Evolutionary conservation across 2,329 filamentous ascomycete genomes (phyloP).

Genomic region (Apiospora aurea): DNA sequence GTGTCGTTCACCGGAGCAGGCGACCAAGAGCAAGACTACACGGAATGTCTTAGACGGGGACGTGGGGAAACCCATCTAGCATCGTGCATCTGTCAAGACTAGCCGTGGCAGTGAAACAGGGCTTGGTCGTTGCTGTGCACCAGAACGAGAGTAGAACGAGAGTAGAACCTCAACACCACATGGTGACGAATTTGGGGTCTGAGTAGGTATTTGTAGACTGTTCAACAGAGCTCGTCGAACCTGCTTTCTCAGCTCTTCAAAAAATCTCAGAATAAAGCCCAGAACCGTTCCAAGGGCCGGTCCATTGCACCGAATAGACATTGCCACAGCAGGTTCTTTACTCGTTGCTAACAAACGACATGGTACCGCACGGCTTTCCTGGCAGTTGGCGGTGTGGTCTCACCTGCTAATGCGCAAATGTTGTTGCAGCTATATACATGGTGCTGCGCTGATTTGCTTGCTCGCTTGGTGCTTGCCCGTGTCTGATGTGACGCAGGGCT

Average conservation of each 20-base stretch:
- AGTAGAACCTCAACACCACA: not conserved
- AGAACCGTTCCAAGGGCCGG: not conserved
- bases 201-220: not conserved
- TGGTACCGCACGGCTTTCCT: not conserved
- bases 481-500: not conserved
- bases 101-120: not conserved
- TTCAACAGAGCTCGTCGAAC: not conserved
- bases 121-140: not conserved
- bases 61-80: not conserved
- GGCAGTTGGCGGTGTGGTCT: not conserved
- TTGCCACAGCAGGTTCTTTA: not conserved
- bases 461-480: not conserved
- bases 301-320: not conserved
- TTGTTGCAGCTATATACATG: not conserved
- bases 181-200: not conserved
- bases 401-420: not conserved
- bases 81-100: not conserved
- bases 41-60: slow-evolving; percentile 1
- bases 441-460: not conserved
- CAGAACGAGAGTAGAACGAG: no score
- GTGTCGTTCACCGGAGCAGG: not conserved
- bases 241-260: not conserved
- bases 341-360: not conserved
- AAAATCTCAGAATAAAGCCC: not conserved
- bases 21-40: slow-evolving; percentile 5